These are phyloP conservation scores for Cyberlindnera saturnus DNA, from an alignment of 805 yeast genomes.

Conservation along the genomic window DNA sequence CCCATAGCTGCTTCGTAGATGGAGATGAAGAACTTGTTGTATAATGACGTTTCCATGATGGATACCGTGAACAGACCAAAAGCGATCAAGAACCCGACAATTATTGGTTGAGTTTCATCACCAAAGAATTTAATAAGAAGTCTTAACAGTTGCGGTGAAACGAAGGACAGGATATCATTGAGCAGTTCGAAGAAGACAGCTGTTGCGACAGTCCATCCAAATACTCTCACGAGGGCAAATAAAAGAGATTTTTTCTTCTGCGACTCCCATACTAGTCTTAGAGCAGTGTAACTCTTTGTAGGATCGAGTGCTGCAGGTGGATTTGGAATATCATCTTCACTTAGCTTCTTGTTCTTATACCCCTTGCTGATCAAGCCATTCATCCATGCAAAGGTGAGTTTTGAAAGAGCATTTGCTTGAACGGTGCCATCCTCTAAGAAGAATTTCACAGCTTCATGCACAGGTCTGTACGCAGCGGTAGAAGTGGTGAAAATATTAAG, in stretches of 20 bases:
- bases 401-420: slow-evolving; percentile 64
- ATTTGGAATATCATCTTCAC: slow-evolving; percentile 64
- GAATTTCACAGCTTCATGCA: slow-evolving; percentile 35
- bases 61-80: slow-evolving; percentile 57
- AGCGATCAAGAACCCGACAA: slow-evolving; percentile 55
- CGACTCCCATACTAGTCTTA: slow-evolving; percentile 55
- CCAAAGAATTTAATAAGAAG: slow-evolving; percentile 52
- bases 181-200: slow-evolving; percentile 69
- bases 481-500: slow-evolving; percentile 3
- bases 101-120: slow-evolving; percentile 34
- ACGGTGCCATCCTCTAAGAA: slow-evolving; percentile 38
- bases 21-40: slow-evolving; percentile 61
- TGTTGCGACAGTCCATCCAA: slow-evolving; percentile 62
- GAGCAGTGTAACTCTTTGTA: slow-evolving; percentile 38
- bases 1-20: slow-evolving; percentile 59
- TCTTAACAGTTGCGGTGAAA: slow-evolving; percentile 81
- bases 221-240: slow-evolving; percentile 59
- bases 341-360: slow-evolving; percentile 43
- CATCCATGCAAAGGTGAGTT: slow-evolving; percentile 88
- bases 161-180: slow-evolving; percentile 76
- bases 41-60: slow-evolving; percentile 51
- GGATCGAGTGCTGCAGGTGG: slow-evolving; percentile 67
- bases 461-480: slow-evolving; percentile 29
- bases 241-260: slow-evolving; percentile 49
- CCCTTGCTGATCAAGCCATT: slow-evolving; percentile 77